A percentile compares a stretch with the other conserved stretches of the same genome.
These are phyloP conservation scores for Pinus albicaulis DNA, from an alignment of 75 land plant genomes.

Conservation along the genomic window DNA sequence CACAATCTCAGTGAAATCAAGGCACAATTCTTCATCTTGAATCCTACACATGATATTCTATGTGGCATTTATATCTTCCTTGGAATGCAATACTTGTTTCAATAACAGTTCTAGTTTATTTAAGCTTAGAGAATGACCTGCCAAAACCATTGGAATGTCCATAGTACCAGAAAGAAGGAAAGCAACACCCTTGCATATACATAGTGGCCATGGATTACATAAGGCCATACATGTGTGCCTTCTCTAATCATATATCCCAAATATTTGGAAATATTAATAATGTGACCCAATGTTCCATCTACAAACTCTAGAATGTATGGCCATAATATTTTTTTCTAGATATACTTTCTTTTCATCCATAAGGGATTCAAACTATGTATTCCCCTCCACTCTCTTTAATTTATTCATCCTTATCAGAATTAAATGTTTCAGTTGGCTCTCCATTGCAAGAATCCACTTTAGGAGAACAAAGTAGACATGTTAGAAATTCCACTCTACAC, in stretches of 20 bases:
- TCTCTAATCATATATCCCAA: conserved; percentile 76
- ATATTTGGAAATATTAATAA: conserved; percentile 80
- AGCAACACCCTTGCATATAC: conserved; percentile 93
- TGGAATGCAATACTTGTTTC: conserved; percentile 76
- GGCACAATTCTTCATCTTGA: conserved; percentile 75
- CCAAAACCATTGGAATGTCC: conserved; percentile 87
- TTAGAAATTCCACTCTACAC: conserved; percentile 47
- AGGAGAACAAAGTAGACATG: conserved; percentile 43
- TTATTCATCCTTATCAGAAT: conserved; percentile 46
- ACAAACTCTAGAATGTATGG: conserved; percentile 92
- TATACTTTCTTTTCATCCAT: conserved; percentile 78
- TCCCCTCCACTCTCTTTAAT: conserved; percentile 85
- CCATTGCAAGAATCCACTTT: conserved; percentile 62
- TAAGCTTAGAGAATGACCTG: conserved; percentile 89
- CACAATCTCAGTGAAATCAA: conserved; percentile 84
- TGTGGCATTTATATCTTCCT: conserved; percentile 74
- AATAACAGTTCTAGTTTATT: conserved; percentile 90
- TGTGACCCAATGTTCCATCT: conserved; percentile 82
- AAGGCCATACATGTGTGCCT: conserved; percentile 78
- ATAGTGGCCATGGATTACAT: conserved; percentile 88
- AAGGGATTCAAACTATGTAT: conserved; percentile 85
- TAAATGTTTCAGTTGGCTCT: conserved; percentile 54
- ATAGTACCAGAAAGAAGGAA: conserved; percentile 80
- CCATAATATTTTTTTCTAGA: conserved; percentile 77
- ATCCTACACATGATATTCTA: conserved; percentile 86